Evolutionary conservation across 1,284 basidiomycete species (phyloP), one percentile per base, ranked within the genome.

Genomic region (Wolfiporia cocos): DNA sequence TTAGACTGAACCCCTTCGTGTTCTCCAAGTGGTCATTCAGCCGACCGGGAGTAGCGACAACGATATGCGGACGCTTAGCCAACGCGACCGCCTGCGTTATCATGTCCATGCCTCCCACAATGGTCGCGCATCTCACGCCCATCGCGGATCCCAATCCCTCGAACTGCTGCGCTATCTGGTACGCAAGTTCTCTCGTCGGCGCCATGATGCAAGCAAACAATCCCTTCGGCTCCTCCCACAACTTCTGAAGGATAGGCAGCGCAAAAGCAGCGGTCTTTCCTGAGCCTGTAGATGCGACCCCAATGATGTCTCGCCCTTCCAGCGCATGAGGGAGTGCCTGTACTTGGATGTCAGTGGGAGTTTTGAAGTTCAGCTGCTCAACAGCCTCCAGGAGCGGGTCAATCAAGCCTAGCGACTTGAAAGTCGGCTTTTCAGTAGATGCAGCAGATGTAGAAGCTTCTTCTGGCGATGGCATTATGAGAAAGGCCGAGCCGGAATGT

Each of bases 181-280:
- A 96, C n/a, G 96, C 96, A 47, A 99, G 73, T 67, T 99, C 96
- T 59, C 94, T 82, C 21, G 95, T 98, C 2, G 96, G 96, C 3
- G 95, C 94, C 21, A 99, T 74, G 7, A 99, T 83, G 56, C 92
- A 91, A 5, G 92, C 92, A 61, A 93, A 99, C 39, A 96, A 78
- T 18, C 92, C 90, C 57, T 86, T 86, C 19, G 96, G 96, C 39
- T 96, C 86, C 47, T 98, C 90, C 93, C 93, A 99, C 57, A 99
- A 68, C 50, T 90, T 92, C 66, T 99, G 95, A 28, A 99, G 71
- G 48, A 99, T 95, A 4, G 96, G 96, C 4, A 99, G 70, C 15
- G 90, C 90, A 66, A 99, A 99, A 3, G 96, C 95, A 9, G 94
- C 96, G 1, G 96, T 99, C 70, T 99, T 99, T 52, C 96, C 96